Percentiles rank a stretch among this genome's conserved stretches.
Evolutionary conservation across 306 rosid species (phyloP).

Genomic region (Fragaria vesca): DNA sequence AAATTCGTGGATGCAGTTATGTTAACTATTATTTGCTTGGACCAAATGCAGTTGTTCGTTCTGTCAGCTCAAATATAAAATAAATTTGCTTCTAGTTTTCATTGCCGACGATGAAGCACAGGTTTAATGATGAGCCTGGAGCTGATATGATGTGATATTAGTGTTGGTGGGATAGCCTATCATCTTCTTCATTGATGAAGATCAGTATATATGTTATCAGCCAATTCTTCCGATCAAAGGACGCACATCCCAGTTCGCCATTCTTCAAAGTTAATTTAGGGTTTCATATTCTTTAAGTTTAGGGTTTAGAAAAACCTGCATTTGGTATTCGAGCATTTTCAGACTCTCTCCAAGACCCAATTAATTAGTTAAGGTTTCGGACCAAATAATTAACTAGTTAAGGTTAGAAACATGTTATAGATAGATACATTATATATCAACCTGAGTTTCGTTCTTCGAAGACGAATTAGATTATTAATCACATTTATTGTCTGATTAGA

Average conservation of each 20-base stretch:
- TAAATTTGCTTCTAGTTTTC: background rate
- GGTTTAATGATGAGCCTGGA: background rate
- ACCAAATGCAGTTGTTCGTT: background rate
- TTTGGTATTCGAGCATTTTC: background rate
- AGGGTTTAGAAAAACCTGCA: background rate
- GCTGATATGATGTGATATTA: background rate
- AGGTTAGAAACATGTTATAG: background rate
- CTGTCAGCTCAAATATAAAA: background rate
- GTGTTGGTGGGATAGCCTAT: background rate
- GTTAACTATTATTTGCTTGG: background rate
- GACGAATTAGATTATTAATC: background rate
- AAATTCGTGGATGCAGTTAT: background rate
- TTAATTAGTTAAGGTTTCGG: background rate
- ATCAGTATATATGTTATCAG: too few species aligned
- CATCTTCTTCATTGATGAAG: background rate
- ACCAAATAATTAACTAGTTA: background rate
- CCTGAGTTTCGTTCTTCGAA: background rate
- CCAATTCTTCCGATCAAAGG: background rate
- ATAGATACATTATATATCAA: background rate
- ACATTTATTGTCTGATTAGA: background rate
- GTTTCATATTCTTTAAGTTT: background rate
- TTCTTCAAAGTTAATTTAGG: background rate
- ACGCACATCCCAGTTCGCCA: background rate
- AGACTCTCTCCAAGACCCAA: slow-evolving; percentile 1
- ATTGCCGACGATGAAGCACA: background rate